Evolutionary conservation across 495 filamentous ascomycete species (phyloP).

Genomic region (Penicillium cosmopolitanum): DNA sequence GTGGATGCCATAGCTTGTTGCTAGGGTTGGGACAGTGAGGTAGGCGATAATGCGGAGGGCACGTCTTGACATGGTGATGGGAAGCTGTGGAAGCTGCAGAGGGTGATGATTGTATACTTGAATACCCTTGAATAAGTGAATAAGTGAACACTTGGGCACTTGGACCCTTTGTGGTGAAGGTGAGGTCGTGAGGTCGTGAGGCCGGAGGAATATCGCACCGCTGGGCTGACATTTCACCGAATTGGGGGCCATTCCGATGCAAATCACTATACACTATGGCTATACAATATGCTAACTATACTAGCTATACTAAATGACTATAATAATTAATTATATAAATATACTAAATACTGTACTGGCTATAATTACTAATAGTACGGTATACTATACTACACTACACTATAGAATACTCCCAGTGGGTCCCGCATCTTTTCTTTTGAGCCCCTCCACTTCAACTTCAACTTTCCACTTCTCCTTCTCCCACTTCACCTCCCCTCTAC

Average conservation of each 20-base stretch:
- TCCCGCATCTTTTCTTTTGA: neutral
- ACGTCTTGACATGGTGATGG: constrained; percentile 21
- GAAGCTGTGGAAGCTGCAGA: neutral
- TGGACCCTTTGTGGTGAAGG: too few relatives aligned
- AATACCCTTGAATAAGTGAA: too few relatives aligned
- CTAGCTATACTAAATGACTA: too few relatives aligned
- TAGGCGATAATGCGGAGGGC: constrained; percentile 18
- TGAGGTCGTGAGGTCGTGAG: too few relatives aligned
- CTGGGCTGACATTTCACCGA: neutral
- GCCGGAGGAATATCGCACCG: neutral
- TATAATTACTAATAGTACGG: too few relatives aligned
- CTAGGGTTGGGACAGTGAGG: constrained; percentile 19
- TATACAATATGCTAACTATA: too few relatives aligned
- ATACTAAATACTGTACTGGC: too few relatives aligned
- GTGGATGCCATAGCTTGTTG: constrained; percentile 29
- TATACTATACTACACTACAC: too few relatives aligned
- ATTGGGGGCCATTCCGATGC: neutral
- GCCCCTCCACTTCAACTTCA: neutral
- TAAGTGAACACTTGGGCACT: too few relatives aligned
- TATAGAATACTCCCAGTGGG: neutral
- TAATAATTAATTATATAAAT: too few relatives aligned
- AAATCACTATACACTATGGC: too few relatives aligned
- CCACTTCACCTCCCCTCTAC: neutral
- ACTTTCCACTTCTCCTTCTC: neutral
- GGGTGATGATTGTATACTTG: neutral